Percentiles rank a stretch among this genome's conserved stretches.
phyloP scores from a whole-genome alignment of 176 grass and related monocot genomes.

The Hordeum marinum region DNA sequence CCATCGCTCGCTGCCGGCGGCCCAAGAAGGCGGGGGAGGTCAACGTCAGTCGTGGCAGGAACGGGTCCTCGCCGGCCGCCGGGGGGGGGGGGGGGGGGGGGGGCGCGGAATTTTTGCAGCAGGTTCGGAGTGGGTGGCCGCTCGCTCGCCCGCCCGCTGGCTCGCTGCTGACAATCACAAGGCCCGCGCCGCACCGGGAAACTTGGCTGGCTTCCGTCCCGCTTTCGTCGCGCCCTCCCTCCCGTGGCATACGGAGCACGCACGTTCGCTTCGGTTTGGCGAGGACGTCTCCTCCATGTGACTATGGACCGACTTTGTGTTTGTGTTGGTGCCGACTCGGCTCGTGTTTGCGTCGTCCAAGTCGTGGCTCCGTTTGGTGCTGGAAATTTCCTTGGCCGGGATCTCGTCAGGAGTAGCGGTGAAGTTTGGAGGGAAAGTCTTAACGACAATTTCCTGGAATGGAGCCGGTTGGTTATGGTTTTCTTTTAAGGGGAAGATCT shows the following conservation, averaged over 20 bases:
- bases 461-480: background rate
- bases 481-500: no score
- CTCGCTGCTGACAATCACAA: slow-evolving; percentile 3
- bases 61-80: background rate
- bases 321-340: background rate
- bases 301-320: background rate
- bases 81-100: background rate
- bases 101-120: background rate
- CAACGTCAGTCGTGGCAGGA: background rate
- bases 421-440: background rate
- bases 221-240: background rate
- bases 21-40: background rate
- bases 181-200: slow-evolving; percentile 19
- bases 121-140: background rate
- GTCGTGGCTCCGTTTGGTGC: background rate
- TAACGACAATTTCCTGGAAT: background rate
- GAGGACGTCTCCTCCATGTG: background rate
- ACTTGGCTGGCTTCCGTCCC: background rate
- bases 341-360: background rate
- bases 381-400: background rate
- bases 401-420: background rate
- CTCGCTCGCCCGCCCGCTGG: no score
- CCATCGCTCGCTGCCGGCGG: slow-evolving; percentile 7
- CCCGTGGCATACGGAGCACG: background rate
- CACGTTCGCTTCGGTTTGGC: background rate